These are phyloP conservation scores for Pistacia vera DNA, from an alignment of 345 rosid genomes.

Conservation along the genomic window DNA sequence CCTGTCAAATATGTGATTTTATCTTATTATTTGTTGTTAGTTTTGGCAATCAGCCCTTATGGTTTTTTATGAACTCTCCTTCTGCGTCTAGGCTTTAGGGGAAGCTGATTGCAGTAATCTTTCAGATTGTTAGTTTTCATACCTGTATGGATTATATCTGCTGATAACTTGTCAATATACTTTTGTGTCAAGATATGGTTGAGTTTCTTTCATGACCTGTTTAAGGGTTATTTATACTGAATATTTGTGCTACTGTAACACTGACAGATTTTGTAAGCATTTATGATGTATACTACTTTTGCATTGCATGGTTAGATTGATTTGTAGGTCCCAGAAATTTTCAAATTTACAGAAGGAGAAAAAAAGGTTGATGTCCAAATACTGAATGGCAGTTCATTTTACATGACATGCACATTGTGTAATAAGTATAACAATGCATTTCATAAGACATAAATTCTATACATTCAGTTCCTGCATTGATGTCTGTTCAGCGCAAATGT, in stretches of 20 bases:
- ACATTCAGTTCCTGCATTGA: not conserved
- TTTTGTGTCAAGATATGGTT: too few relatives aligned
- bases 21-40: not conserved
- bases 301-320: not conserved
- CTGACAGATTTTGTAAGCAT: not conserved
- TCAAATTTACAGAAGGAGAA: not conserved
- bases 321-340: not conserved
- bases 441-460: not conserved
- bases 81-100: not conserved
- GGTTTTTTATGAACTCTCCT: constrained; percentile 1
- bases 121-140: too few relatives aligned
- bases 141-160: too few relatives aligned
- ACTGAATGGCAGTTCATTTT: not conserved
- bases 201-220: too few relatives aligned
- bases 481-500: not conserved
- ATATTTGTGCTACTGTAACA: not conserved
- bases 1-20: not conserved
- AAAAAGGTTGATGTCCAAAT: not conserved
- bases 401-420: too few relatives aligned
- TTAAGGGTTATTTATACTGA: too few relatives aligned
- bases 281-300: constrained; percentile 16
- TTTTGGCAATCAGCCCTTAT: not conserved
- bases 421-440: not conserved
- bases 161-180: too few relatives aligned
- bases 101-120: too few relatives aligned